Evolutionary conservation across 1,139 yeast species (phyloP), one percentile per base, ranked within the genome.

Genomic region (Candida pseudoviswanathii): DNA sequence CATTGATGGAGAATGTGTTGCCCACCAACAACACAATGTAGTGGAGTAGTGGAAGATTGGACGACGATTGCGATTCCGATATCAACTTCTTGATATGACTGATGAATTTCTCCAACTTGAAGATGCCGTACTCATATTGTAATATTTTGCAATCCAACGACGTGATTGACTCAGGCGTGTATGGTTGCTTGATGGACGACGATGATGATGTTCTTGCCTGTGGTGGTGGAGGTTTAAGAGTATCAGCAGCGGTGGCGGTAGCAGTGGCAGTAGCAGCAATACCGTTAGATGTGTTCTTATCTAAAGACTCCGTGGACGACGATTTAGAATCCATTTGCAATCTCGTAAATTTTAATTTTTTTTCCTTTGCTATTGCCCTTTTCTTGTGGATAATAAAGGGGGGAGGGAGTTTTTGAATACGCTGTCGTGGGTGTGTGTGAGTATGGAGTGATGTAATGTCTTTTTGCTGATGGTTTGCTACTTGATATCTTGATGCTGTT

Each of bases 1-100:
- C 86, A 54, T 76, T 78, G 43, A 81, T 74, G 44, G 82, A 74
- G 59, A 82, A 75, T 2, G 77, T 55, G 29, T 71, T 70, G 0
- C 85, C 83, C 1, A 72, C 56, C 26, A 81, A 57, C 5, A 77
- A 59, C 1, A 70, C 63, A 34, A 75, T 60, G 56, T 73, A 75
- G 49, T 75, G 77, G 33, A 75, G 58, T 43, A 75, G 56, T 3
- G 73, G 69, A 9, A 67, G 47, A 41, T 34, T 38, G 22, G 52
- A 26, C 25, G 37, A 41, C 7, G 38, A 27, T 22, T 37, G 34
- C 11, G 43, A 24, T 16, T 34, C 46, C 5, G 40, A 9, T 36
- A 43, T 42, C 22, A 65, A 44, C 22, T 52, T 46, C 47, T 51
- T 57, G 21, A 70, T 45, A 36, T 63, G 60, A 9, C 56, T 51